phyloP scores from a whole-genome alignment of 352 stramenopile species.

The Lagenidium giganteum region DNA sequence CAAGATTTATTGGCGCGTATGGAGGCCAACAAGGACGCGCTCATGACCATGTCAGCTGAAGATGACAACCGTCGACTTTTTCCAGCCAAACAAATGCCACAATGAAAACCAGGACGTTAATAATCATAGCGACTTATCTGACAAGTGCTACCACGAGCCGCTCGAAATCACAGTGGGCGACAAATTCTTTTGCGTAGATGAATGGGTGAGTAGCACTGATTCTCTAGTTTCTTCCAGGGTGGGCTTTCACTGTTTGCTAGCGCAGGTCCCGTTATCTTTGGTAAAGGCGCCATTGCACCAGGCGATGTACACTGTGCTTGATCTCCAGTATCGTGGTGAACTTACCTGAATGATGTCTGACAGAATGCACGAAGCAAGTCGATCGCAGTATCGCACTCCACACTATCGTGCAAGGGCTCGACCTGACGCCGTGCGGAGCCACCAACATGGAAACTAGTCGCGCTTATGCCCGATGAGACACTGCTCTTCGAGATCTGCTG shows the following conservation, averaged over 20 bases:
- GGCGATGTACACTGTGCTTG: too few species aligned
- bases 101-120: background rate
- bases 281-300: background rate
- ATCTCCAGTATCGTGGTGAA: too few species aligned
- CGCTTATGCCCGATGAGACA: conserved; percentile 6
- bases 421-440: too few species aligned
- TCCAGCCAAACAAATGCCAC: background rate
- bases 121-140: conserved; percentile 4
- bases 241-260: conserved; percentile 1
- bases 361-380: background rate
- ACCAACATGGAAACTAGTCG: conserved; percentile 6
- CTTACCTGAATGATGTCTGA: background rate
- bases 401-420: background rate
- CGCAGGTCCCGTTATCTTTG: too few species aligned
- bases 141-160: conserved; percentile 6
- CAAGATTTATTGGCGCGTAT: too few species aligned
- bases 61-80: conserved; percentile 4
- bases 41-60: background rate
- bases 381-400: background rate
- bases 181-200: conserved; percentile 4
- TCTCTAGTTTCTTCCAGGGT: background rate
- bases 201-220: too few species aligned
- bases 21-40: background rate
- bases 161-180: conserved; percentile 1
- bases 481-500: conserved; percentile 10